These are phyloP conservation scores for Orbilia blumenaviensis DNA, from an alignment of 2,329 filamentous ascomycete species.

Conservation along the genomic window DNA sequence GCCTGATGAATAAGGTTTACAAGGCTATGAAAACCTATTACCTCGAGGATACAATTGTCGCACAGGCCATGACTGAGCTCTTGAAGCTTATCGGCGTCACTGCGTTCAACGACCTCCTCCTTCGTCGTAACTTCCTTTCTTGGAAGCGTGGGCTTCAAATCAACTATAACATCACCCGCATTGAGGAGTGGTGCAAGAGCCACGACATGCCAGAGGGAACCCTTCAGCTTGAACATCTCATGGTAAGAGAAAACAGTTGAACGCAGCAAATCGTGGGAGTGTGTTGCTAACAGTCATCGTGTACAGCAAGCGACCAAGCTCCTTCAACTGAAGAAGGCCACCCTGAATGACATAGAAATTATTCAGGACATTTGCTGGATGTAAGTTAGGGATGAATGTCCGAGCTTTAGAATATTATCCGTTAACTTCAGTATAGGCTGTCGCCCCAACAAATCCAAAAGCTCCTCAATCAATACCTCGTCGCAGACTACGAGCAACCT, in stretches of 20 bases:
- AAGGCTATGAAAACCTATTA: conserved; percentile 99
- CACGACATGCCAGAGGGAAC: conserved; percentile 99
- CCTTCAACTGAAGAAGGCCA: conserved; percentile 97
- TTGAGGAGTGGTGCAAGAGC: conserved; percentile 99
- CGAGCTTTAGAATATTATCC: neutral
- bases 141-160: conserved; percentile 99
- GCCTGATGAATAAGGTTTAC: conserved; percentile 94
- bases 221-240: conserved; percentile 94
- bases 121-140: conserved; percentile 97
- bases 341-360: conserved; percentile 98
- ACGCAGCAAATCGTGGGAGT: conserved; percentile 49
- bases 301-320: conserved; percentile 93
- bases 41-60: conserved; percentile 94
- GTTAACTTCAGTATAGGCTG: conserved; percentile 69
- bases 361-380: conserved; percentile 99
- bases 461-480: conserved; percentile 95
- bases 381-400: conserved; percentile 66
- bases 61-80: conserved; percentile 92
- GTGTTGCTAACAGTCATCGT: conserved; percentile 19
- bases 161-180: conserved; percentile 99
- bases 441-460: conserved; percentile 99
- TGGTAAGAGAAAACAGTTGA: conserved; percentile 70
- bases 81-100: conserved; percentile 93
- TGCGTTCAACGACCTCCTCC: conserved; percentile 96
- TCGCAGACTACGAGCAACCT: conserved; percentile 98